These are phyloP conservation scores for Geotrichum armillariae DNA, from an alignment of 1,139 yeast genomes.

Conservation along the genomic window DNA sequence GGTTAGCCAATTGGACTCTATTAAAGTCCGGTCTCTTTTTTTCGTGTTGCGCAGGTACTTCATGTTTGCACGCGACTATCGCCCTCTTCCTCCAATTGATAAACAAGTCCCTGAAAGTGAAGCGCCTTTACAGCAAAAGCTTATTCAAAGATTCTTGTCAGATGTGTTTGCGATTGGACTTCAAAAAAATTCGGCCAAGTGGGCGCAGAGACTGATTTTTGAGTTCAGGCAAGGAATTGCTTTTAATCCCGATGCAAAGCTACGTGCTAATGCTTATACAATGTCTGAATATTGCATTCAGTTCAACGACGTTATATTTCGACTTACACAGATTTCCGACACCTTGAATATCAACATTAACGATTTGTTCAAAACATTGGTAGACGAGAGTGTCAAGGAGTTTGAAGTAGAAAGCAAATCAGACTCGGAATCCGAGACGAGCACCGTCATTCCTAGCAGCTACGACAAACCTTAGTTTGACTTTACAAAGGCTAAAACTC, in stretches of 20 bases:
- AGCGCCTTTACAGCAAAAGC: constrained; percentile 39
- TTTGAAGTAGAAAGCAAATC: constrained; percentile 17
- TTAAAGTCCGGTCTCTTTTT: constrained; percentile 38
- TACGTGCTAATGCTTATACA: constrained; percentile 26
- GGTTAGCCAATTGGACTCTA: constrained; percentile 43
- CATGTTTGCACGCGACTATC: constrained; percentile 65
- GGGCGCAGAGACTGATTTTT: constrained; percentile 36
- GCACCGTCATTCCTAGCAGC: constrained; percentile 18
- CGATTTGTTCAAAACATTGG: constrained; percentile 41
- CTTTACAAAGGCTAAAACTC: constrained; percentile 23
- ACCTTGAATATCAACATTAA: constrained; percentile 64
- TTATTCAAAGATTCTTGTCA: constrained; percentile 47
- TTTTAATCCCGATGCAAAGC: constrained; percentile 20
- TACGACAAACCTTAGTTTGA: constrained; percentile 16
- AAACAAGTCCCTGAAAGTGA: constrained; percentile 40
- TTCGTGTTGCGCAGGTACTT: constrained; percentile 62
- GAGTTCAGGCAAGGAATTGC: constrained; percentile 35
- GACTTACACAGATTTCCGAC: constrained; percentile 52
- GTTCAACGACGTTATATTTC: constrained; percentile 40
- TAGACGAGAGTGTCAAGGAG: constrained; percentile 22
- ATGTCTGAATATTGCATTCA: constrained; percentile 27
- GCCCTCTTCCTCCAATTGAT: constrained; percentile 43
- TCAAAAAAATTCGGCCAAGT: constrained; percentile 34
- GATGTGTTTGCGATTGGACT: constrained; percentile 48
- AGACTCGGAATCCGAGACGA: constrained; percentile 20